A percentile compares a stretch with the other conserved stretches of the same genome.
phyloP scores from a whole-genome alignment of 306 rosid species.

The Vigna mungo region DNA sequence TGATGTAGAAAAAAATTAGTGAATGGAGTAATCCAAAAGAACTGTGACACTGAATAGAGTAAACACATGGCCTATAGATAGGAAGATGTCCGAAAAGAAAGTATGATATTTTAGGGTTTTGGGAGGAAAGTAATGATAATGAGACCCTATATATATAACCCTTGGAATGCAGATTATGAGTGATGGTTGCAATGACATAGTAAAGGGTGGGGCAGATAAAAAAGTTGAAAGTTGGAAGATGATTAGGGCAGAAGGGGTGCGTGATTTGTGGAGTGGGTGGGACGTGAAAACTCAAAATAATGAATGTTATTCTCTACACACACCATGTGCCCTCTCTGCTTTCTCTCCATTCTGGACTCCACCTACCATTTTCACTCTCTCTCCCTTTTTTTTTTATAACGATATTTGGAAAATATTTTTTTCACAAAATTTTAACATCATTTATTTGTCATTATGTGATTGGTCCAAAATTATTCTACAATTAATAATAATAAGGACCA shows the following conservation, averaged over 20 bases:
- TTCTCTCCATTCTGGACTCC: conserved; percentile 48
- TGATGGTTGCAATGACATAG: neutral
- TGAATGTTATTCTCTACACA: conserved; percentile 52
- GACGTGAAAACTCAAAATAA: conserved; percentile 55
- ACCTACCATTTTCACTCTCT: conserved; percentile 31
- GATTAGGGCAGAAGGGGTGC: conserved; percentile 46
- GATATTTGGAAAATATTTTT: too few species aligned
- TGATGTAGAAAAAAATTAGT: too few species aligned
- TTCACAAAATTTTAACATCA: too few species aligned
- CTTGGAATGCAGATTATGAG: conserved; percentile 39
- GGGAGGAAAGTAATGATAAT: neutral
- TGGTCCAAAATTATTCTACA: too few species aligned
- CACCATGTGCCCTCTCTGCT: conserved; percentile 61
- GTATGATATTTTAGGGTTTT: conserved; percentile 18
- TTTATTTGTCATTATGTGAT: too few species aligned
- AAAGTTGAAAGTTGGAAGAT: conserved; percentile 41
- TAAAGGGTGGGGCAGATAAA: conserved; percentile 43
- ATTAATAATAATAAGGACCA: too few species aligned
- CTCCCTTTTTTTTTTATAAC: too few species aligned
- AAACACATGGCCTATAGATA: neutral
- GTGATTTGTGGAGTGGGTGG: conserved; percentile 81
- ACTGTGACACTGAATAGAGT: too few species aligned
- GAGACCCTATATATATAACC: neutral
- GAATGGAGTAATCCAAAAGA: too few species aligned
- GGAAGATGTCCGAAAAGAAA: neutral